A percentile compares a stretch with the other conserved stretches of the same genome.
phyloP scores from a whole-genome alignment of 192 early-diverging fungal species.

The Mortierella claussenii region DNA sequence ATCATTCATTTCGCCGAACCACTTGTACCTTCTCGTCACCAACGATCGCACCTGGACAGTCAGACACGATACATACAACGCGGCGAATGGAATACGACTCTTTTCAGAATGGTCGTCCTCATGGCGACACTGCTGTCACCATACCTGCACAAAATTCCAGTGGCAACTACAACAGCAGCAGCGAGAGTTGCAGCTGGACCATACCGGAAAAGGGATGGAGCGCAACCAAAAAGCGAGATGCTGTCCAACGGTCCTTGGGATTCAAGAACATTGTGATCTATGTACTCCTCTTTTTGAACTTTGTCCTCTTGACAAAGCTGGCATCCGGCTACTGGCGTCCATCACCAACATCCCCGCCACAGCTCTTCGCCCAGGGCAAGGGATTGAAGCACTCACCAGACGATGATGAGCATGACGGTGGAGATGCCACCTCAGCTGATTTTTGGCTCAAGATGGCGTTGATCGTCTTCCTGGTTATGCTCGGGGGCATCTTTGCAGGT shows the following conservation, averaged over 20 bases:
- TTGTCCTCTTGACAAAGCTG: conserved; percentile 27
- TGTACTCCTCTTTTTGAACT: conserved; percentile 37
- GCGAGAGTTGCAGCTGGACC: neutral
- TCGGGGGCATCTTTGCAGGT: conserved; percentile 83
- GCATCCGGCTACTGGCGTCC: neutral
- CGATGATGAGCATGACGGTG: conserved; percentile 9
- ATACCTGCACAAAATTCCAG: conserved; percentile 1
- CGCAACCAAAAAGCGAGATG: neutral
- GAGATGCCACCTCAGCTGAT: conserved; percentile 15
- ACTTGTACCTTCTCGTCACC: too few species aligned
- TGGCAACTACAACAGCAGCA: neutral
- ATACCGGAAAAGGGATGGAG: neutral
- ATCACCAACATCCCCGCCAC: neutral
- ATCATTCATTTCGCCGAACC: neutral
- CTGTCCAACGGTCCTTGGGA: conserved; percentile 4
- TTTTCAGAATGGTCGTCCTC: neutral
- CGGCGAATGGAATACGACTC: too few species aligned
- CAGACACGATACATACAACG: neutral
- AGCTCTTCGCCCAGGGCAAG: neutral
- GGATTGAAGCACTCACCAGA: neutral
- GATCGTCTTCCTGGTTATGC: conserved; percentile 72
- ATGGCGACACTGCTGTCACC: neutral
- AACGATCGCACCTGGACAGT: neutral
- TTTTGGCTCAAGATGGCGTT: conserved; percentile 61
- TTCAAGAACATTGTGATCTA: conserved; percentile 41